Percentiles rank a stretch among this genome's conserved stretches.
Conservation (phyloP, 345 rosid genomes). For the Populus davidiana region DNA sequence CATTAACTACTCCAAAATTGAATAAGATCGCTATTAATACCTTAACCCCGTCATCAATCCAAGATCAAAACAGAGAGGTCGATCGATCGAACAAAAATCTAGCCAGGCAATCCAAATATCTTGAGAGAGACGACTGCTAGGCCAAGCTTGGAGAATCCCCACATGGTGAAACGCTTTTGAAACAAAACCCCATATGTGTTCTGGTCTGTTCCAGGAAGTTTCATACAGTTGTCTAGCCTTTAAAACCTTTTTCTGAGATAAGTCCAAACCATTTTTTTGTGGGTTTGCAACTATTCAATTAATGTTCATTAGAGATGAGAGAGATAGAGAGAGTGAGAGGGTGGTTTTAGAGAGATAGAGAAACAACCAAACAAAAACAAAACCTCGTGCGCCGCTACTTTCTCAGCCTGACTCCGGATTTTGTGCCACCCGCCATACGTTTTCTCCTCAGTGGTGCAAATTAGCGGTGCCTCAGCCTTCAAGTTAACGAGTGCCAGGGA, state of each 20-base stretch:
- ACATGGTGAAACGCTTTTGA: constrained; percentile 13
- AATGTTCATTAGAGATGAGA: not conserved
- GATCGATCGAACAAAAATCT: no score
- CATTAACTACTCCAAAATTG: no score
- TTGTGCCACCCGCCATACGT: constrained; percentile 72
- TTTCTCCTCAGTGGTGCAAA: constrained; percentile 49
- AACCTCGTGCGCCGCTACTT: constrained; percentile 58
- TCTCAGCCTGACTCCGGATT: constrained; percentile 59
- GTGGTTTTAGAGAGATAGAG: constrained; percentile 22
- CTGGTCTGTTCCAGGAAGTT: constrained; percentile 23
- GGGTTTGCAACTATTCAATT: constrained; percentile 35
- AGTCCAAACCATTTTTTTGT: constrained; percentile 39
- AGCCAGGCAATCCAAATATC: no score
- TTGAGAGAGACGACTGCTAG: not conserved
- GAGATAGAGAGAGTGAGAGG: not conserved
- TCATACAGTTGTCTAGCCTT: constrained; percentile 10
- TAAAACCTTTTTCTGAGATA: constrained; percentile 22
- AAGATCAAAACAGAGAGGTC: not conserved
- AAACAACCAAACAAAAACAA: constrained; percentile 21
- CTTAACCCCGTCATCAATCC: no score
- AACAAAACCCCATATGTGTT: constrained; percentile 24
- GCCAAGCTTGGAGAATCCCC: constrained; percentile 5
- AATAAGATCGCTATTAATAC: no score
- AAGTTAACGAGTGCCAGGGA: not conserved
- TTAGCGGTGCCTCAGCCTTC: constrained; percentile 57